A percentile compares a stretch with the other conserved stretches of the same genome.
phyloP scores from a whole-genome alignment of 805 yeast species.

The Torulaspora indica region DNA sequence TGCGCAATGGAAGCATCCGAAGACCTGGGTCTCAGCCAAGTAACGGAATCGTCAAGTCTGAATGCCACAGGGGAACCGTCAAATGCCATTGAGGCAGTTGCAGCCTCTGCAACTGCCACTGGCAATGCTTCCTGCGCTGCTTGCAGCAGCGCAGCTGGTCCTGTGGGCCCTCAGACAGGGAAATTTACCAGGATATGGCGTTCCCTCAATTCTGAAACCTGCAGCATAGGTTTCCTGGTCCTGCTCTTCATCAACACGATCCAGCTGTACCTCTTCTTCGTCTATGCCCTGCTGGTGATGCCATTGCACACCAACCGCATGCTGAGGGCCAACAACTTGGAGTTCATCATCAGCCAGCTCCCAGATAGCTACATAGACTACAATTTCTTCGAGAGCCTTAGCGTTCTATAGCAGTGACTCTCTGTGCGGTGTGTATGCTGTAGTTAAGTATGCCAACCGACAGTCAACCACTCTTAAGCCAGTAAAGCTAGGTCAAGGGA shows the following conservation, averaged over 20 bases:
- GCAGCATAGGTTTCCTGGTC: not conserved
- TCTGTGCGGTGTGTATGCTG: not conserved
- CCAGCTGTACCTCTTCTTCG: conserved; percentile 9
- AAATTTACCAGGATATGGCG: not conserved
- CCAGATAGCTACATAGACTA: conserved; percentile 10
- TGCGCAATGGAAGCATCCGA: not conserved
- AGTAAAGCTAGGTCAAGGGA: not conserved
- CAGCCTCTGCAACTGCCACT: too few relatives aligned
- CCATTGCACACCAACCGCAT: conserved; percentile 3
- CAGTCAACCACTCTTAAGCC: too few relatives aligned
- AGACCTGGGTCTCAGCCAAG: not conserved
- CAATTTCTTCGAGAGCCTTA: conserved; percentile 5
- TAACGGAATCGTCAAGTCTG: too few relatives aligned
- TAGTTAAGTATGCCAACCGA: not conserved
- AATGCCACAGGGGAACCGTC: too few relatives aligned
- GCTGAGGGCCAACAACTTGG: conserved; percentile 6
- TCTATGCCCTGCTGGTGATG: conserved; percentile 3
- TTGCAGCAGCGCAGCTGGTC: too few relatives aligned
- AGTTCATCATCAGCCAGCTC: conserved; percentile 8
- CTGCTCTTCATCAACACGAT: conserved; percentile 6
- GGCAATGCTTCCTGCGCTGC: too few relatives aligned
- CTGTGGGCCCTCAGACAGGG: not conserved
- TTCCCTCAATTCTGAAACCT: not conserved
- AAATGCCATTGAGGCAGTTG: too few relatives aligned
- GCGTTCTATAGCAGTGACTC: not conserved